Conservation (phyloP, 495 filamentous ascomycete genomes). For the Xylaria intraflava region DNA sequence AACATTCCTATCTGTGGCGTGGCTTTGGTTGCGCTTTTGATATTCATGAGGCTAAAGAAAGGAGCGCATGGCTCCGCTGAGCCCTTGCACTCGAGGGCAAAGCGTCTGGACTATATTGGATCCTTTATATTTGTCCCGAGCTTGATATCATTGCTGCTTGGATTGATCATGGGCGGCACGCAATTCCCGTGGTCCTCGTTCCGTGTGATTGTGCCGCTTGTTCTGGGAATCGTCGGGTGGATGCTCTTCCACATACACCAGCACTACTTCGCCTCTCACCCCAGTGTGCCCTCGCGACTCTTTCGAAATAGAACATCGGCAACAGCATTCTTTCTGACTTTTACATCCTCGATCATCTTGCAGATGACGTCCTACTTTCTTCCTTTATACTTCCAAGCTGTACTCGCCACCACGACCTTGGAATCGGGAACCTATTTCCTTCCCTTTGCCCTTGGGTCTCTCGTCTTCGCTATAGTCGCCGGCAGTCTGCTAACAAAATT, state of each 20-base stretch:
- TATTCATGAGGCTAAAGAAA: neutral
- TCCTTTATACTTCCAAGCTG: conserved; percentile 1
- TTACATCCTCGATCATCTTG: neutral
- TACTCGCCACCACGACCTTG: neutral
- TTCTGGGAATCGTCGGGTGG: neutral
- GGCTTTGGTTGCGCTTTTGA: neutral
- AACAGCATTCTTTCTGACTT: neutral
- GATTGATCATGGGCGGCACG: neutral
- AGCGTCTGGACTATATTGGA: neutral
- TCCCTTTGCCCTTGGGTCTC: neutral
- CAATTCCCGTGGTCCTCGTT: neutral
- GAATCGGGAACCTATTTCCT: neutral
- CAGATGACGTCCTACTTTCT: neutral
- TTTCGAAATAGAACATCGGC: neutral
- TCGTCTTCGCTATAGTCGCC: neutral
- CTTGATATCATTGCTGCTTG: neutral
- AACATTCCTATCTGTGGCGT: conserved; percentile 69
- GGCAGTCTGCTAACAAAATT: neutral
- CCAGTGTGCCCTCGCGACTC: neutral
- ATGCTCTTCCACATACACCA: neutral
- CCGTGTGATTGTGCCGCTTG: neutral
- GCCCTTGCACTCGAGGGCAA: too few species aligned
- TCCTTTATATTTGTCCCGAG: neutral
- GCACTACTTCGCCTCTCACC: neutral
- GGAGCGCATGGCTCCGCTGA: too few species aligned